Base-by-base conservation (phyloP, 768 basidiomycete species). In the Pseudohyphozyma bogoriensis region DNA sequence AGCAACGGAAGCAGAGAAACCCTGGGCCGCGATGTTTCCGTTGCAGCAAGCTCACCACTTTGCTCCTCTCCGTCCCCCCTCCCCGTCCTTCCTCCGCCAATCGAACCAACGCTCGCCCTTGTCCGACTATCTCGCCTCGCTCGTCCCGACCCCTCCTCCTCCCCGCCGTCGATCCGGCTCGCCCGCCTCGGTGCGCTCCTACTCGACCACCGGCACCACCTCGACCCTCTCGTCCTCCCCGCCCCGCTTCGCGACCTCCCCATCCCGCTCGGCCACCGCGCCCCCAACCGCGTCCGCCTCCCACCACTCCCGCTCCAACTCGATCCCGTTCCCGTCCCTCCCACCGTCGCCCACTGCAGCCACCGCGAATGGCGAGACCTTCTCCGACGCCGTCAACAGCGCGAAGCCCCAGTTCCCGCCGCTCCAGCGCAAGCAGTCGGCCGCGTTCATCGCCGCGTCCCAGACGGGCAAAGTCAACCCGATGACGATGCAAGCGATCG, bases 41-140 rank as follows among this genome's bases (percentile, higher is more conserved):
- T 22, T 60, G 16, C 49, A 55, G 47, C 54, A 55, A n/a, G 33
- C 59, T 60, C 59, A 60, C 54, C 49, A 55, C 16, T 60, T 60
- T 29, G 39, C 37, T 33, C 59, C 59, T 16, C 13, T 22, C 4
- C 59, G 59, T 33, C 54, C 59, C 20, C 59, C 59, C 15, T 60
- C 59, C 24, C 59, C 59, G 2, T 10, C 39, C 39, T 55, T 55
- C 47, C 54, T 55, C 9, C 53, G 31, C 35, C 11, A 5, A 37
- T 29, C 39, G 31, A 8, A 46, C 45, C 44, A 35, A 4, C 12
- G 33, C n/a, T 42, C 49, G 18, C 59, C 40, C 13, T 18, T 55
- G 31, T 37, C 42, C 47, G 54, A 60, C 37, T 55, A 44, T 36
- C n/a, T 60, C 40, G 1, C 59, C 7, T 26, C 53, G 10, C 39